These are phyloP conservation scores for Sugiyamaella xylanicola DNA, from an alignment of 1,139 yeast species.

Conservation along the genomic window DNA sequence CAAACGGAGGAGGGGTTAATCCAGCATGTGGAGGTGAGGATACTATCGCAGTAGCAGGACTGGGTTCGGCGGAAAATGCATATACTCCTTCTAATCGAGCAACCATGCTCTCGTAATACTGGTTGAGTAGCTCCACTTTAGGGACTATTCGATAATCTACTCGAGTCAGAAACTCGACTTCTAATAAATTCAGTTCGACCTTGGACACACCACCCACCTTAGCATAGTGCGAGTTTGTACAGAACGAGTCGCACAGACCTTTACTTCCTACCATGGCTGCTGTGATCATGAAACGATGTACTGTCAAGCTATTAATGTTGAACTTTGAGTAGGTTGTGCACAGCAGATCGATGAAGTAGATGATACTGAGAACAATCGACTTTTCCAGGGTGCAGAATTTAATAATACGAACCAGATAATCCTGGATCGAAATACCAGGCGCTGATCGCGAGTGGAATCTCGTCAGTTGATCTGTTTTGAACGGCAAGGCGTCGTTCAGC, in stretches of 20 bases:
- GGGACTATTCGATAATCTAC: slow-evolving; percentile 80
- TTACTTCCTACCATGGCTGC: slow-evolving; percentile 92
- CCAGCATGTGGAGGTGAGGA: slow-evolving; percentile 4
- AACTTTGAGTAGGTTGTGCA: slow-evolving; percentile 78
- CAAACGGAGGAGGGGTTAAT: slow-evolving; percentile 1
- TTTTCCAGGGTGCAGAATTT: slow-evolving; percentile 85
- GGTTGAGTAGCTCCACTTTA: slow-evolving; percentile 42
- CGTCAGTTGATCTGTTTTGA: slow-evolving; percentile 56
- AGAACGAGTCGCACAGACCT: slow-evolving; percentile 91
- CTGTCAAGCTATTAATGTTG: slow-evolving; percentile 86
- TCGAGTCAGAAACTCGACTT: slow-evolving; percentile 79
- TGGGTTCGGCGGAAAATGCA: slow-evolving; percentile 21
- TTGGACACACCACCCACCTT: slow-evolving; percentile 93
- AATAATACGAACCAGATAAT: slow-evolving; percentile 74
- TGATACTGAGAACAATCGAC: slow-evolving; percentile 74
- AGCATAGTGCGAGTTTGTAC: slow-evolving; percentile 91
- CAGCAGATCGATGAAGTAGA: slow-evolving; percentile 84
- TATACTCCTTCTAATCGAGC: slow-evolving; percentile 32
- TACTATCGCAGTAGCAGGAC: not conserved
- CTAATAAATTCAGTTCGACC: slow-evolving; percentile 81
- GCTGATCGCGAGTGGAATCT: slow-evolving; percentile 93
- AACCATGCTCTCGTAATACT: slow-evolving; percentile 43
- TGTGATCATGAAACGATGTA: slow-evolving; percentile 85
- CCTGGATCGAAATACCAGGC: slow-evolving; percentile 79
- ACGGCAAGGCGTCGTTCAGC: slow-evolving; percentile 62